A percentile compares a stretch with the other conserved stretches of the same genome.
Evolutionary conservation across 495 filamentous ascomycete species (phyloP).

Genomic region (Gamarada debralockiae): DNA sequence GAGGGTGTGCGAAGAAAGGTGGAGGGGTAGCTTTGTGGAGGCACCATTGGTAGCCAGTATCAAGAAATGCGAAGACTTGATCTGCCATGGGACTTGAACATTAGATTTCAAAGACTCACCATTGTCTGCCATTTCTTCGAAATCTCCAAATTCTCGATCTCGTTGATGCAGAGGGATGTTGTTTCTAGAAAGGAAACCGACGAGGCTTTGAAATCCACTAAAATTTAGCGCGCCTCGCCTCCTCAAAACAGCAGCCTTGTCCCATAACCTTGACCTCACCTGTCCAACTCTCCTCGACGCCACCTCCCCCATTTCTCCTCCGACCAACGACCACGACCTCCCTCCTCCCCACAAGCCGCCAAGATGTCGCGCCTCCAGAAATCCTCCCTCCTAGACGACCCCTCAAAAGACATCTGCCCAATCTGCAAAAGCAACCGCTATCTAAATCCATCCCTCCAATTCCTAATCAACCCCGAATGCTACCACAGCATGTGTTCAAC

Average conservation of each 20-base stretch:
- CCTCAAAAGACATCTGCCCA: slow-evolving; percentile 75
- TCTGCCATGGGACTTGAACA: neutral
- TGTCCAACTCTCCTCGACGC: neutral
- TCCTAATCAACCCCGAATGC: slow-evolving; percentile 96
- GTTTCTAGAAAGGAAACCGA: neutral
- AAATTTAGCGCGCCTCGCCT: slow-evolving; percentile 1
- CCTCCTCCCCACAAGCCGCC: neutral
- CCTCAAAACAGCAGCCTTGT: slow-evolving; percentile 19
- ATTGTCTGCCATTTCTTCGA: slow-evolving; percentile 17
- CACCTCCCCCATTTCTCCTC: slow-evolving; percentile 1
- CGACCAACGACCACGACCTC: too few species aligned
- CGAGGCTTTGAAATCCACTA: slow-evolving; percentile 24
- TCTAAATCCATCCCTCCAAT: slow-evolving; percentile 87
- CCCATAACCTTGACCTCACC: neutral
- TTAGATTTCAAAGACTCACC: slow-evolving; percentile 1
- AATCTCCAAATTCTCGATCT: too few species aligned
- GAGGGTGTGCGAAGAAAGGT: neutral
- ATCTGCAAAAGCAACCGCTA: slow-evolving; percentile 95
- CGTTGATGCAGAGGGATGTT: slow-evolving; percentile 5
- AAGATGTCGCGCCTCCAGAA: slow-evolving; percentile 8
- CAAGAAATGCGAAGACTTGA: neutral
- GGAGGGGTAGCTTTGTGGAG: neutral
- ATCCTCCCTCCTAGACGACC: slow-evolving; percentile 15
- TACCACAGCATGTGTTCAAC: slow-evolving; percentile 98
- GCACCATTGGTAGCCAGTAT: too few species aligned